A percentile compares a stretch with the other conserved stretches of the same genome.
These are phyloP conservation scores for Xylariales sp. DNA, from an alignment of 2,329 filamentous ascomycete genomes.

Conservation along the genomic window DNA sequence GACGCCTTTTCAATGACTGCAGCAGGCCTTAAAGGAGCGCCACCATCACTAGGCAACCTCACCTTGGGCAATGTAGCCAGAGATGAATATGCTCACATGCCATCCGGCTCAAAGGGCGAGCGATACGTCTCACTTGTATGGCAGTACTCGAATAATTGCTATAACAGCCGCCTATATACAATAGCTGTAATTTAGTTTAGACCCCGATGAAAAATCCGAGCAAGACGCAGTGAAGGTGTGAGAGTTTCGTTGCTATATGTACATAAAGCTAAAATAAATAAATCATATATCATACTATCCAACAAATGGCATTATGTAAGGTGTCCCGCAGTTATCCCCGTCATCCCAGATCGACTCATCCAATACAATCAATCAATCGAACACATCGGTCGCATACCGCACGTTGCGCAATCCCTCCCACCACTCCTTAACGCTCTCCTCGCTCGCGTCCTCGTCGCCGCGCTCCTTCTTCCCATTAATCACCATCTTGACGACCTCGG, in stretches of 20 bases:
- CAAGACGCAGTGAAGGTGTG: neutral
- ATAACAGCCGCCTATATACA: too few species aligned
- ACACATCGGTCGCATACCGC: constrained; percentile 70
- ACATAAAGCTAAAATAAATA: neutral
- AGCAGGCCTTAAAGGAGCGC: too few species aligned
- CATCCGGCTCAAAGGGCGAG: too few species aligned
- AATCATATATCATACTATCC: neutral
- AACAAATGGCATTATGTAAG: neutral
- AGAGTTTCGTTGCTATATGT: neutral
- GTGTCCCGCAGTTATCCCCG: neutral
- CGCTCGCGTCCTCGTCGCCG: constrained; percentile 48
- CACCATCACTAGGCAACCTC: too few species aligned
- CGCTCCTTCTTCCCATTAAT: constrained; percentile 46
- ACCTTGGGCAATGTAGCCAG: too few species aligned
- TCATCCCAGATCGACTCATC: too few species aligned
- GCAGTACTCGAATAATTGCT: too few species aligned
- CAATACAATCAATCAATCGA: constrained; percentile 56
- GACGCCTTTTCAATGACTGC: too few species aligned
- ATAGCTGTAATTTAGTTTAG: neutral
- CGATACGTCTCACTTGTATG: too few species aligned
- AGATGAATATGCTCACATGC: too few species aligned
- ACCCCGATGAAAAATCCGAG: neutral
- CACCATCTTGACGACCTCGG: constrained; percentile 52
- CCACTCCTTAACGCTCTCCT: constrained; percentile 58
- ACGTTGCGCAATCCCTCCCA: constrained; percentile 64